Conservation (phyloP, 192 early-diverging fungal species). For the Rhizoclosmatium globosum region DNA sequence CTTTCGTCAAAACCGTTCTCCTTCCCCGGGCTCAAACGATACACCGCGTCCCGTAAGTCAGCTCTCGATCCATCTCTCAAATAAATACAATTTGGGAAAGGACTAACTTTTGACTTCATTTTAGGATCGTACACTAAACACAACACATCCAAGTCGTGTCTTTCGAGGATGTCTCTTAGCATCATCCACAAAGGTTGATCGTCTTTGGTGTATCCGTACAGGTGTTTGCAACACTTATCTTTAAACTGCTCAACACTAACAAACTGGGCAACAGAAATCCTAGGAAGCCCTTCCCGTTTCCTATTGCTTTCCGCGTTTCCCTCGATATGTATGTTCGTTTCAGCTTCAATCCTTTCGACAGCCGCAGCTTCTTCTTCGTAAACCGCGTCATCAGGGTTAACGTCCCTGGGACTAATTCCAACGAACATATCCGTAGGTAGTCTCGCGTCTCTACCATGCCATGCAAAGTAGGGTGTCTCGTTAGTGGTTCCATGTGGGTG, state of each 20-base stretch:
- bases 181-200: neutral
- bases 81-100: neutral
- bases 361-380: too few species aligned
- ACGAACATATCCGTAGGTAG: neutral
- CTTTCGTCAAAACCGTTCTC: neutral
- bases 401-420: neutral
- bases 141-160: neutral
- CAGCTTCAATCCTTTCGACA: neutral
- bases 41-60: neutral
- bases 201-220: neutral
- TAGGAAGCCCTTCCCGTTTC: neutral
- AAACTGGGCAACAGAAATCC: neutral
- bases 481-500: neutral
- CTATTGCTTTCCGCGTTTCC: too few species aligned
- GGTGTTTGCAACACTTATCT: constrained; percentile 1
- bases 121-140: neutral
- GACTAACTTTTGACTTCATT: neutral
- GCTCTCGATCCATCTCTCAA: neutral
- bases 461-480: neutral
- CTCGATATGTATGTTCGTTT: neutral
- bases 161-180: neutral
- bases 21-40: neutral
- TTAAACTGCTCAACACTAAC: neutral
- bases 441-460: neutral
- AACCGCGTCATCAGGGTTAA: neutral